Evolutionary conservation across 177 flowering plant species (phyloP).

Genomic region (Vitis hybrid): DNA sequence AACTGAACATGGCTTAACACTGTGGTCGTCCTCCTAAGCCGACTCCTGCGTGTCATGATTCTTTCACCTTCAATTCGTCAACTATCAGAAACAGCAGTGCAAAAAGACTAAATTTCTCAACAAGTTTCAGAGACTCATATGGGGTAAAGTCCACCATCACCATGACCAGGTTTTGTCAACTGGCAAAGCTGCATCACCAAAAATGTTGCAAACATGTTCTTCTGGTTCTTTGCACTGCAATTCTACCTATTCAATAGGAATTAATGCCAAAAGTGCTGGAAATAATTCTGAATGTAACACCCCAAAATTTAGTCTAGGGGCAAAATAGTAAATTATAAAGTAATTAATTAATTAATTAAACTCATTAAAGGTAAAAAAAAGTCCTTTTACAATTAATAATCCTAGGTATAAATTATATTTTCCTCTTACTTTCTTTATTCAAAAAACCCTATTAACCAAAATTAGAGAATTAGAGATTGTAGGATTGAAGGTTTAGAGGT

Average conservation of each 20-base stretch:
- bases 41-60: slow-evolving; percentile 59
- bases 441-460: too few relatives aligned
- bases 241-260: slow-evolving; percentile 18
- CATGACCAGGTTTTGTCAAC: slow-evolving; percentile 20
- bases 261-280: not conserved
- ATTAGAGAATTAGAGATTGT: too few relatives aligned
- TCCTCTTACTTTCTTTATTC: too few relatives aligned
- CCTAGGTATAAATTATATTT: too few relatives aligned
- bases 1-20: too few relatives aligned
- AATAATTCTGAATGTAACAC: too few relatives aligned
- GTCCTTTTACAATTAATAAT: too few relatives aligned
- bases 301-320: too few relatives aligned
- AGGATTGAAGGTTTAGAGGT: too few relatives aligned
- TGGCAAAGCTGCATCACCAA: slow-evolving; percentile 24
- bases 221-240: slow-evolving; percentile 25
- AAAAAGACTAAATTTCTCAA: slow-evolving; percentile 44
- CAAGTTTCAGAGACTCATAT: slow-evolving; percentile 55
- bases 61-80: slow-evolving; percentile 27
- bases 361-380: too few relatives aligned
- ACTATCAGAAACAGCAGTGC: slow-evolving; percentile 23
- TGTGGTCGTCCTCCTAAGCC: slow-evolving; percentile 63
- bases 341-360: too few relatives aligned
- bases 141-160: slow-evolving; percentile 45
- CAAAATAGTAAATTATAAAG: too few relatives aligned
- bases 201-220: slow-evolving; percentile 22